Evolutionary conservation across 768 basidiomycete species (phyloP), one percentile per base, ranked within the genome.

Genomic region (Glaciozyma martinii): DNA sequence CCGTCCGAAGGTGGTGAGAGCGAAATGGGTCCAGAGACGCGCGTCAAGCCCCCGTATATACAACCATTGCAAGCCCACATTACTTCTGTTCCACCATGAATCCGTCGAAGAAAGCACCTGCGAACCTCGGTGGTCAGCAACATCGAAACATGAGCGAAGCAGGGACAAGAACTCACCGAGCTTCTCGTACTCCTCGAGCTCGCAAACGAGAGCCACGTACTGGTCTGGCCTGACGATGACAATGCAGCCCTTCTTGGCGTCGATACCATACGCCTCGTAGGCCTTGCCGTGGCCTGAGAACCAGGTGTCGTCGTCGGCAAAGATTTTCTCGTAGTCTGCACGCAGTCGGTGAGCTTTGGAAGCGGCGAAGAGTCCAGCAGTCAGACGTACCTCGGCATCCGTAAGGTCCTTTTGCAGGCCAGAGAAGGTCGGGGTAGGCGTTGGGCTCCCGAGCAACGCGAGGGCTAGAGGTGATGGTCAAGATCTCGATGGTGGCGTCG

Each of bases 401-500:
- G 19, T 49, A 66, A 19, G 57, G 61, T 30, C 37, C 40, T 25
- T 57, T 53, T 32, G 61, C 47, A 18, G 68, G 68, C 52, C 58
- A 58, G 27, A 70, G 33, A 2, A 70, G 49, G 15, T 32, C 33
- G 1, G 65, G 68, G 55, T 59, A 62, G 3, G n/a, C 59, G 9
- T 47, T 59, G 13, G 53, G 46, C 56, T 70, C 65, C 16, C 66
- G 43, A 1, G 47, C 37, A 4, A 32, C 55, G 47, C 65, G 57
- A 19, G 65, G 61, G 43, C 58, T 63, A 2, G 57, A 32, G 52
- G 66, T 43, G 44, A 75, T 67, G 5, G 75, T 82, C 21, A 80
- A 70, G n/a, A 74, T 61, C 23, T 75, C 73, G 57, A 72, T 75
- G 6, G 78, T 66, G 5, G 72, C 66, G 53, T 74, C 75, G 43